These are phyloP conservation scores for Dactylellina haptotyla DNA, from an alignment of 2,329 filamentous ascomycete species.

Conservation along the genomic window DNA sequence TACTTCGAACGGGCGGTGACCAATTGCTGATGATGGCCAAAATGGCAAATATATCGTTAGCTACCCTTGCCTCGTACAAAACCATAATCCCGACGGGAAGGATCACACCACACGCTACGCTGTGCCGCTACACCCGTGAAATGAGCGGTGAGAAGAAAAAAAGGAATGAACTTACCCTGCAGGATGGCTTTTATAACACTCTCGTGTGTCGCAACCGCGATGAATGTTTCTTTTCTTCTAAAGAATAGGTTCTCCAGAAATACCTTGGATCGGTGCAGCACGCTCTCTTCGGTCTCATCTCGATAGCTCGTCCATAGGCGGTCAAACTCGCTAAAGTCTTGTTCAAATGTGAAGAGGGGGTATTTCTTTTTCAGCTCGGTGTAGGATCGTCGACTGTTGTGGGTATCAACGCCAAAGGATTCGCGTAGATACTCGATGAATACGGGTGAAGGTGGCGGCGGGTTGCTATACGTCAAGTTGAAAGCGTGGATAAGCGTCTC, in stretches of 20 bases:
- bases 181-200: constrained; percentile 44
- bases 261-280: constrained; percentile 46
- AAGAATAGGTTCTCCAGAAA: constrained; percentile 47
- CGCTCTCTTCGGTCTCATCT: constrained; percentile 43
- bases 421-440: constrained; percentile 51
- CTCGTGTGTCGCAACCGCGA: constrained; percentile 46
- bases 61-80: background rate
- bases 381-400: constrained; percentile 43
- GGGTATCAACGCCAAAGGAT: constrained; percentile 50
- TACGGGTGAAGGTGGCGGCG: constrained; percentile 39
- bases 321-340: constrained; percentile 50
- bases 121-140: too few species aligned
- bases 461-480: constrained; percentile 30
- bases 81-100: background rate
- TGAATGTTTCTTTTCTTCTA: constrained; percentile 27
- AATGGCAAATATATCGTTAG: constrained; percentile 19
- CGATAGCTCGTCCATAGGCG: constrained; percentile 43
- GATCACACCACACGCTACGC: background rate
- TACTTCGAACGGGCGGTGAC: constrained; percentile 37
- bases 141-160: background rate
- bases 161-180: constrained; percentile 17
- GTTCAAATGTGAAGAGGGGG: constrained; percentile 46
- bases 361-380: constrained; percentile 47
- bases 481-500: constrained; percentile 47
- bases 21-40: constrained; percentile 31